phyloP scores from a whole-genome alignment of 148 eudicot species.

The Fallopia convolvulus region DNA sequence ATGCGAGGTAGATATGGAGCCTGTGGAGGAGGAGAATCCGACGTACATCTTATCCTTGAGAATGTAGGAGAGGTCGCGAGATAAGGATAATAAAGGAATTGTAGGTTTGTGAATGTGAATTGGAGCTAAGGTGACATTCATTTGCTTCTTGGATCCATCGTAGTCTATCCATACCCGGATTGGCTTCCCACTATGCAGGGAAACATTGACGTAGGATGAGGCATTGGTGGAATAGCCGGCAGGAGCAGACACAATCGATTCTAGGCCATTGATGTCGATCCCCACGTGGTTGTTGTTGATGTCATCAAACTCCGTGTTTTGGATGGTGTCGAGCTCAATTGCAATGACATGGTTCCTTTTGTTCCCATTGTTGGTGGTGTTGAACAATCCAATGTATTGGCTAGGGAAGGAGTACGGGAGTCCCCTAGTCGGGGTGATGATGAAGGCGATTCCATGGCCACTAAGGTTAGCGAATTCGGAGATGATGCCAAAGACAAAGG shows the following conservation, averaged over 20 bases:
- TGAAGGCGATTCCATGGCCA: neutral
- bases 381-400: constrained; percentile 32
- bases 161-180: constrained; percentile 25
- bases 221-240: constrained; percentile 7
- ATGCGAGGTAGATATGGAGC: constrained; percentile 16
- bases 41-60: constrained; percentile 22
- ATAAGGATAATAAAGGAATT: constrained; percentile 13
- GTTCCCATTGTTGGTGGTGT: constrained; percentile 14
- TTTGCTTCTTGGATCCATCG: constrained; percentile 9
- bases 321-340: constrained; percentile 36
- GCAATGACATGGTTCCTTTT: constrained; percentile 29
- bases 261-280: constrained; percentile 27
- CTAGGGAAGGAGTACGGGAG: constrained; percentile 29
- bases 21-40: constrained; percentile 32
- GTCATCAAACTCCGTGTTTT: constrained; percentile 25
- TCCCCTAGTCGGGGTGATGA: constrained; percentile 24
- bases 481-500: neutral
- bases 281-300: constrained; percentile 38
- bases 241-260: constrained; percentile 16
- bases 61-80: constrained; percentile 11
- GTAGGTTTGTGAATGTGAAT: constrained; percentile 8
- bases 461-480: neutral
- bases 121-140: constrained; percentile 19
- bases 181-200: constrained; percentile 13
- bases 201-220: constrained; percentile 2